Conservation (phyloP, 345 rosid genomes). For the Microthlaspi erraticum region DNA sequence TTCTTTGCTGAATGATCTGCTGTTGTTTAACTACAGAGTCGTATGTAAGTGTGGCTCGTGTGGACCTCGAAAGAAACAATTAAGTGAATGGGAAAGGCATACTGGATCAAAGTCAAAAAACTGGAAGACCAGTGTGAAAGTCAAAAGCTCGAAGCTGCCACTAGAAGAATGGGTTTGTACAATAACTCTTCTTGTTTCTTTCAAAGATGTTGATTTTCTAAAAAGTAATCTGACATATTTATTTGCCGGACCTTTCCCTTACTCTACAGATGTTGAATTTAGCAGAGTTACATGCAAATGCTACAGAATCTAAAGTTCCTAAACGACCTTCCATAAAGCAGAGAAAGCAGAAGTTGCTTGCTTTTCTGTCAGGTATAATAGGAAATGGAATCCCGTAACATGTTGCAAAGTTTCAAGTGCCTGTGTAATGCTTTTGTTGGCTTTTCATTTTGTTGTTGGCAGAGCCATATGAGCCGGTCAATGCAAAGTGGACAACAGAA, state of each 20-base stretch:
- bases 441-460: conserved; percentile 31
- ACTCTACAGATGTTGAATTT: conserved; percentile 82
- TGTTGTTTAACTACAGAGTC: conserved; percentile 60
- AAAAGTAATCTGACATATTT: conserved; percentile 18
- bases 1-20: conserved; percentile 3
- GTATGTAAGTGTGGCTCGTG: conserved; percentile 91
- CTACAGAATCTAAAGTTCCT: conserved; percentile 61
- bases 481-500: conserved; percentile 68
- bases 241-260: conserved; percentile 24
- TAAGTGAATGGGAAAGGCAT: conserved; percentile 95
- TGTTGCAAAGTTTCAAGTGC: conserved; percentile 21
- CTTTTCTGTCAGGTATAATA: conserved; percentile 71
- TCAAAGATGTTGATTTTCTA: neutral
- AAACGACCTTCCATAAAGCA: conserved; percentile 77
- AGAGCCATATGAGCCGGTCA: conserved; percentile 79
- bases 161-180: conserved; percentile 94
- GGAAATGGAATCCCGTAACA: conserved; percentile 16
- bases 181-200: conserved; percentile 17
- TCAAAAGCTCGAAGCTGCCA: conserved; percentile 78
- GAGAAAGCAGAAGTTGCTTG: conserved; percentile 76
- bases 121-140: no score
- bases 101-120: conserved; percentile 83
- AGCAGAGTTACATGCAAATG: conserved; percentile 82
- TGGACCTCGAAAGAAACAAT: conserved; percentile 79
- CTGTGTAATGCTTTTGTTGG: conserved; percentile 22